Base-by-base conservation (phyloP, 2,329 filamentous ascomycete genomes). In the Parastagonospora nodorum region DNA sequence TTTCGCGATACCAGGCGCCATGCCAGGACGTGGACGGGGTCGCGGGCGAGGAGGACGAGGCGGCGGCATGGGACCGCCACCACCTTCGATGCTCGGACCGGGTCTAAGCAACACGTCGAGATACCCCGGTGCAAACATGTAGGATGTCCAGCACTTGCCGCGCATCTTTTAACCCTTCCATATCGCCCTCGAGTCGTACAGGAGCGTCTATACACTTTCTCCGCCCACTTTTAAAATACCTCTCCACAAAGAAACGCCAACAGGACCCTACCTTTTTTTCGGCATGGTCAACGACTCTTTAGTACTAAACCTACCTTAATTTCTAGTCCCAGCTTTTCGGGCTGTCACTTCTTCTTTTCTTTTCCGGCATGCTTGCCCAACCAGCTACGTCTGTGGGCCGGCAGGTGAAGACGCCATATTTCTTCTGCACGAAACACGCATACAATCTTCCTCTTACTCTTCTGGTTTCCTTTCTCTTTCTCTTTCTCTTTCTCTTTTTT, bases 1-100 rank as follows among this genome's bases (percentile, higher is more conserved):
- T 72, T 97, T 97, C 75, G 83, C 88, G 58, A 72, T 97, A 27
- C 87, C 86, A 5, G 77, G 77, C 5, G 66, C 30, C 10, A 42
- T 29, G n/a, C 37, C 74, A 35, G 69, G 72, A 6, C 16, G 37
- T 11, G 60, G 71, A 38, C 61, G 71, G 8, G 63, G 68, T 41
- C 63, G 71, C 11, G 71, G 67, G 8, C 54, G 61, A 19, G 58
- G 66, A 36, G 60, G 50, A 35, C 54, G 69, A 47, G 68, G 73
- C 3, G 64, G 69, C 35, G 66, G 68, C 8, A 71, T 69, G 12
- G 58, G 59, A 10, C 48, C 55, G 27, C 60, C 60, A 9, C 56
- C 60, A 19, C 56, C 56, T 12, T 64, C 60, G n/a, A 60, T 63
- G 0, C 57, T 55, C 10, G 61, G 60, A 14, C 60, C 61, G 19